These are phyloP conservation scores for Stylonectria norvegica DNA, from an alignment of 2,329 filamentous ascomycete species.

Conservation along the genomic window DNA sequence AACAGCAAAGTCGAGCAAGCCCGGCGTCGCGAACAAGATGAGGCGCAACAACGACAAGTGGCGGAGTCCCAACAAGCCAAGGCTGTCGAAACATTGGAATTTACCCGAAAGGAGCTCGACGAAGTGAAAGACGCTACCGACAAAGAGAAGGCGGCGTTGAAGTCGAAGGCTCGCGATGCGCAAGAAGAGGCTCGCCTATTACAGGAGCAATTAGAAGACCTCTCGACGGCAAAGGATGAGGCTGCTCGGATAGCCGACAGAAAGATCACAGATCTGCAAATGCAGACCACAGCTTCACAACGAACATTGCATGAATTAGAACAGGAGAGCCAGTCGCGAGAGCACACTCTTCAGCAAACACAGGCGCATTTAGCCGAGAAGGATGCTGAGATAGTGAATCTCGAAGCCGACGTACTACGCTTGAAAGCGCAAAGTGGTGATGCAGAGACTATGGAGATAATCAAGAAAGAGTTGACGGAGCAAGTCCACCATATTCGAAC, in stretches of 20 bases:
- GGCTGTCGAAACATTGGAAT: slow-evolving; percentile 48
- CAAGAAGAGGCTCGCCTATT: slow-evolving; percentile 70
- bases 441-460: slow-evolving; percentile 76
- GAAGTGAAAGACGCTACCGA: slow-evolving; percentile 49
- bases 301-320: slow-evolving; percentile 55
- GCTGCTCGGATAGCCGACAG: slow-evolving; percentile 61
- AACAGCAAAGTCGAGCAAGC: slow-evolving; percentile 80
- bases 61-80: slow-evolving; percentile 55
- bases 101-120: slow-evolving; percentile 49
- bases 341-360: slow-evolving; percentile 53
- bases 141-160: slow-evolving; percentile 60
- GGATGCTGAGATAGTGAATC: slow-evolving; percentile 65
- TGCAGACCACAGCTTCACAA: slow-evolving; percentile 45
- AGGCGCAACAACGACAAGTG: slow-evolving; percentile 65
- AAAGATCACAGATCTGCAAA: slow-evolving; percentile 52
- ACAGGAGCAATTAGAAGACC: slow-evolving; percentile 79
- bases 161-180: slow-evolving; percentile 65
- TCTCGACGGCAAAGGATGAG: slow-evolving; percentile 61
- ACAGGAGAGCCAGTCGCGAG: slow-evolving; percentile 54
- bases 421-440: slow-evolving; percentile 86
- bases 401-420: slow-evolving; percentile 80
- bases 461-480: slow-evolving; percentile 84
- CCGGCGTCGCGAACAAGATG: slow-evolving; percentile 77
- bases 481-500: slow-evolving; percentile 88
- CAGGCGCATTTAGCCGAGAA: slow-evolving; percentile 67